Base-by-base conservation (phyloP, 768 basidiomycete species). In the Serendipita sp. region DNA sequence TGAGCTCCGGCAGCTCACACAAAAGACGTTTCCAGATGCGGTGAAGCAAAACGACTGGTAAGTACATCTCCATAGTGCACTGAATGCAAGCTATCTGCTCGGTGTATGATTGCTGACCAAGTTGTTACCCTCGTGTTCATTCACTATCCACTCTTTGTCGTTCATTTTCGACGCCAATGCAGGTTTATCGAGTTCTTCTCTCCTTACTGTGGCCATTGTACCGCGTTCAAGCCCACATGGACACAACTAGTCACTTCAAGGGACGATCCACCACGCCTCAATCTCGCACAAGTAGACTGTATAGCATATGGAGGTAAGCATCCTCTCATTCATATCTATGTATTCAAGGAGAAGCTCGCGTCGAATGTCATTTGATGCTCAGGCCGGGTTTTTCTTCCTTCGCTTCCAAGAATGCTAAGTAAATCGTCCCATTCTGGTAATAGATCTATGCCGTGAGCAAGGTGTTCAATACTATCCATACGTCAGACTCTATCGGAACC, bases 181-280 rank as follows among this genome's bases (percentile, higher is more conserved):
- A 76, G 83, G 83, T 83, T 94, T 64, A 75, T 95, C 56, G 91
- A 95, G 68, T 86, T 88, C 71, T 96, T 82, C 70, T 92, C 89
- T 0, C 93, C 93, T 0, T 85, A 84, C 69, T 96, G 93, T 68
- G 70, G 72, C 2, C 92, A 95, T 69, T 96, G 92, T 72, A 77
- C 78, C 33, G 70, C 74, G 0, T 95, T 96, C 67, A 83, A 82
- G 9, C 86, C 92, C 0, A 90, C 85, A 28, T 96, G 93, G 91
- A 76, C 82, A 44, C 73, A 82, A 53, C 75, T 95, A 4, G 72
- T 71, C 0, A 72, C 74, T 16, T 76, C 82, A 33, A 76, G 76
- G 30, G 74, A 77, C 28, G 72, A 75, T 68, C 64, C 79, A 77
- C 64, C 70, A 66, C 41, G 72, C 72, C 78, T 94, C 5, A 78